These are phyloP conservation scores for barley (Hordeum vulgare) DNA, from an alignment of 176 grass and related monocot species.

Conservation along the genomic window DNA sequence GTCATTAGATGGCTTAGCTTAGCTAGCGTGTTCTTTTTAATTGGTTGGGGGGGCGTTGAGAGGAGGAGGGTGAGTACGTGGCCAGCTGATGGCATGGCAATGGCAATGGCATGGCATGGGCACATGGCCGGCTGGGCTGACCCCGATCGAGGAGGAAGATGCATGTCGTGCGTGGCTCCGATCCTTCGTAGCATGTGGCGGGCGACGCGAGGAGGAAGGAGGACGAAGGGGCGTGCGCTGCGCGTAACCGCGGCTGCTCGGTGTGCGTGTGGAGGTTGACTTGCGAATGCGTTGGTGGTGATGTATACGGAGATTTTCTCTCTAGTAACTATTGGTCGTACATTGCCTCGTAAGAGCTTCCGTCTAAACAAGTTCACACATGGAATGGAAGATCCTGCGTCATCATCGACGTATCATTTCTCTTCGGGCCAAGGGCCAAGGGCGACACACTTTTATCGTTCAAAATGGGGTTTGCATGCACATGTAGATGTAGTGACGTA, in stretches of 20 bases:
- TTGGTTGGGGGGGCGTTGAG: neutral
- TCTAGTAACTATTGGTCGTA: too few species aligned
- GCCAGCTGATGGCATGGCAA: constrained; percentile 11
- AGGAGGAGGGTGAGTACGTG: neutral
- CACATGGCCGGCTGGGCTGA: constrained; percentile 29
- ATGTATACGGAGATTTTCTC: too few species aligned
- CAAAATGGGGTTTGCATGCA: neutral
- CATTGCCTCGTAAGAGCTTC: too few species aligned
- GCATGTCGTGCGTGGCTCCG: too few species aligned
- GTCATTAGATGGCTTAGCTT: neutral
- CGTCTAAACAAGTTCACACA: neutral
- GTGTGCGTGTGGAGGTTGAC: too few species aligned
- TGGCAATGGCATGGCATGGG: too few species aligned
- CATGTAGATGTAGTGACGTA: too few species aligned
- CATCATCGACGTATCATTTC: neutral
- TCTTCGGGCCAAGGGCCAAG: neutral
- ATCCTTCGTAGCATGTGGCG: too few species aligned
- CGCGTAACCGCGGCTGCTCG: too few species aligned
- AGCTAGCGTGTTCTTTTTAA: constrained; percentile 1
- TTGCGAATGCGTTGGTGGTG: too few species aligned
- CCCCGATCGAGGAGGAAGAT: neutral
- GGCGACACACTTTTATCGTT: neutral
- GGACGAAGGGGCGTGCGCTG: too few species aligned
- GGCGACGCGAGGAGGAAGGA: too few species aligned
- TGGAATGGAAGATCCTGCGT: neutral